Conservation (phyloP, 2,329 filamentous ascomycete species). For the Hymenoscyphus infarciens region DNA sequence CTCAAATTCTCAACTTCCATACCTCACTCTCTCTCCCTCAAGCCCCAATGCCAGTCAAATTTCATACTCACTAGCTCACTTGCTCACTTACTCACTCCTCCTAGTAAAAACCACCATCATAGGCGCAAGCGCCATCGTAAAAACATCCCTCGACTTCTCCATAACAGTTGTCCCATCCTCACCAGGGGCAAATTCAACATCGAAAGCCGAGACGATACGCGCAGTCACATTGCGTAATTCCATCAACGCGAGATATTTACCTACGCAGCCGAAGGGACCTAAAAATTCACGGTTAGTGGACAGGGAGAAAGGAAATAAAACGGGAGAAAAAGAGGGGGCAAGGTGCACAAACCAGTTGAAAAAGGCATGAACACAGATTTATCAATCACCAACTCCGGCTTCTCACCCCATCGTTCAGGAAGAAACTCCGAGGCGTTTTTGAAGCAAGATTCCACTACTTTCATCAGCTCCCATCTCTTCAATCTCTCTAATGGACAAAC, state of each 20-base stretch:
- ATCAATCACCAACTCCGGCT: constrained; percentile 24
- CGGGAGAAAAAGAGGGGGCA: not conserved
- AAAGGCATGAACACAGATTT: constrained; percentile 32
- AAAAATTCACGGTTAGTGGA: not conserved
- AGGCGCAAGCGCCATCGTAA: constrained; percentile 19
- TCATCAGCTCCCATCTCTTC: not conserved
- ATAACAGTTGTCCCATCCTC: constrained; percentile 20
- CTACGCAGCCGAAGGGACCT: constrained; percentile 23
- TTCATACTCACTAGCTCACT: too few relatives aligned
- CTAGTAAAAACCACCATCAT: constrained; percentile 22
- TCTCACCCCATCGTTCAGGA: constrained; percentile 26
- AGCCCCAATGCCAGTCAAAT: too few relatives aligned
- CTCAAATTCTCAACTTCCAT: too few relatives aligned
- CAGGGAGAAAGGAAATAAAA: not conserved
- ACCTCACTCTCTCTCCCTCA: too few relatives aligned
- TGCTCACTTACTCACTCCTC: not conserved
- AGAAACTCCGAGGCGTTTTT: constrained; percentile 20
- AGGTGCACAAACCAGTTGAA: constrained; percentile 24
- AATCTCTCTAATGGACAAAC: constrained; percentile 1
- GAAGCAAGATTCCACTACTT: constrained; percentile 13
- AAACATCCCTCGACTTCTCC: constrained; percentile 18
- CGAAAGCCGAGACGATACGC: constrained; percentile 19
- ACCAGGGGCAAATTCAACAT: constrained; percentile 21
- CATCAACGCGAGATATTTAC: constrained; percentile 25
- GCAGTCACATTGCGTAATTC: constrained; percentile 21